Conservation (phyloP, 2,329 filamentous ascomycete genomes). For the Dendryphion nanum region DNA sequence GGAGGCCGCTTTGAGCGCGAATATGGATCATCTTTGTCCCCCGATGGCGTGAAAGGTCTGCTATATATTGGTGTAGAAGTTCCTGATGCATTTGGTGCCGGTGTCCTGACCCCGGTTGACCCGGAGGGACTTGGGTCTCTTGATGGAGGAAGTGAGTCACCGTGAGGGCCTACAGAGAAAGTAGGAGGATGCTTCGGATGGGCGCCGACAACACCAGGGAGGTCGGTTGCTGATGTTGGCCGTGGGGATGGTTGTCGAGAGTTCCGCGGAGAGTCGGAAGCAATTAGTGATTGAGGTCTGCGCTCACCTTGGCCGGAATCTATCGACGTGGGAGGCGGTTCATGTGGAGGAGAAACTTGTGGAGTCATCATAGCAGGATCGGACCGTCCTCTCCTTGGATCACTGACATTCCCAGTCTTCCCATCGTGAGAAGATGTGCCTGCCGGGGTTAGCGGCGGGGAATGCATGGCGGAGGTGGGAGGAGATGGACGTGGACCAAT, state of each 20-base stretch:
- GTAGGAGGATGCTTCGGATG: conserved; percentile 51
- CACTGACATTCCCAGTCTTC: conserved; percentile 32
- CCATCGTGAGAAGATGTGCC: conserved; percentile 65
- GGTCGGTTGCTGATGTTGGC: conserved; percentile 45
- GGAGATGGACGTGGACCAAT: conserved; percentile 69
- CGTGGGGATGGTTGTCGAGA: conserved; percentile 37
- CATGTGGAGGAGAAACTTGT: conserved; percentile 55
- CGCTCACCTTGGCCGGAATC: conserved; percentile 23
- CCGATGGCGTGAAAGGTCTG: conserved; percentile 74
- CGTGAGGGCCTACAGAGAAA: conserved; percentile 58
- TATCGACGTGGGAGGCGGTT: conserved; percentile 50
- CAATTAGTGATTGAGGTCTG: conserved; percentile 20
- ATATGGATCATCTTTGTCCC: conserved; percentile 82
- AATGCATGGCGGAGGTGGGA: conserved; percentile 70
- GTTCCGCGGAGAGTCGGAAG: conserved; percentile 27
- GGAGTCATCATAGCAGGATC: conserved; percentile 56
- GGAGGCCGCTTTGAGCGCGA: conserved; percentile 76
- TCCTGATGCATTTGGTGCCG: conserved; percentile 42
- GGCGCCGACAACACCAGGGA: conserved; percentile 42
- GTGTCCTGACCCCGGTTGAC: conserved; percentile 49
- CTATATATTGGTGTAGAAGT: conserved; percentile 62
- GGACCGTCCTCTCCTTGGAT: conserved; percentile 37
- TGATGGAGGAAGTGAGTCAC: conserved; percentile 54
- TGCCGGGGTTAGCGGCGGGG: conserved; percentile 84
- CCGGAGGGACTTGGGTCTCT: conserved; percentile 64